phyloP scores from a whole-genome alignment of 73 alveolate genomes.

The Stentor roeselii region DNA sequence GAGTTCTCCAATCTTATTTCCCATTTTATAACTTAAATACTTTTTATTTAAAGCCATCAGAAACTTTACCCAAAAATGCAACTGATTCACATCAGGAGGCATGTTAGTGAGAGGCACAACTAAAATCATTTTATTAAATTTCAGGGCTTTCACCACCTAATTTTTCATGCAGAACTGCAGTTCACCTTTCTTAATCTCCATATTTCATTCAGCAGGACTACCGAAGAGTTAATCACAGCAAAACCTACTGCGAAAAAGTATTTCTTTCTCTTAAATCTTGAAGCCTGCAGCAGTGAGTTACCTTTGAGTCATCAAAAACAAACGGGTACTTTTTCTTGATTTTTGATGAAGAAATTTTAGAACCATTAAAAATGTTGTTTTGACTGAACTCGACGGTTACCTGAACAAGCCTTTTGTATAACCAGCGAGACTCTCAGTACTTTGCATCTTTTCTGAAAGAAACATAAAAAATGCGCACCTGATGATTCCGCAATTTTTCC shows the following conservation, averaged over 20 bases:
- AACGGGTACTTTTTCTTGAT: constrained; percentile 15
- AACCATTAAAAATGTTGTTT: background rate
- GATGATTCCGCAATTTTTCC: background rate
- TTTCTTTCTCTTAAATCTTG: background rate
- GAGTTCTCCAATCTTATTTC: too few species aligned
- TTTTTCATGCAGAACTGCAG: background rate
- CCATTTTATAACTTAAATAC: too few species aligned
- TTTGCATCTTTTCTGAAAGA: background rate
- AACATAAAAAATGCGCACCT: background rate
- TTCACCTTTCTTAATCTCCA: background rate
- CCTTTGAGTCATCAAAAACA: background rate
- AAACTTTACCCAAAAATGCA: background rate
- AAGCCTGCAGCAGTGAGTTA: background rate
- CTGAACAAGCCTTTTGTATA: too few species aligned
- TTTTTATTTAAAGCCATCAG: too few species aligned
- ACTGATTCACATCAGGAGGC: background rate
- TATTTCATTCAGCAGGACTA: background rate
- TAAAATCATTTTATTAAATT: background rate
- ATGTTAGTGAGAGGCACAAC: background rate
- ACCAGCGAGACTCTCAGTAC: background rate
- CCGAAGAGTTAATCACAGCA: background rate
- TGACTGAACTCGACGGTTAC: background rate
- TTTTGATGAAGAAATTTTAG: background rate
- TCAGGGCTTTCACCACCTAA: background rate
- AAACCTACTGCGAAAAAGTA: background rate